Evolutionary conservation across 257 asterid species (phyloP), one percentile per base, ranked within the genome.

Genomic region (Catharanthus roseus): DNA sequence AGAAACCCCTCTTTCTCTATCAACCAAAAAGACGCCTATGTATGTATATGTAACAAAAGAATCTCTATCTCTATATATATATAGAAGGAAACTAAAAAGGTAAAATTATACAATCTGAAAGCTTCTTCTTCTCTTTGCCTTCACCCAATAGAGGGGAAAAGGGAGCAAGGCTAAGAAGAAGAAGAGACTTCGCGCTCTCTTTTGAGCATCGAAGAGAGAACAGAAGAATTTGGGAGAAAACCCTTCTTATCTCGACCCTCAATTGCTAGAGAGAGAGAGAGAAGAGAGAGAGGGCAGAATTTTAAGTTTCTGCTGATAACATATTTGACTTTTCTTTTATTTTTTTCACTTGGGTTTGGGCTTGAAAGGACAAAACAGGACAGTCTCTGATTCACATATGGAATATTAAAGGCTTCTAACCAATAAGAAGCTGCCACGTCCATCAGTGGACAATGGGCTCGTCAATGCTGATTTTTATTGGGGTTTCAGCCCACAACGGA

Each of bases 121-220:
- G 72, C 19, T 58, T n/a, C 77, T 74, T 74, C 77, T 67, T 45
- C 73, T 56, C 73, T n/a, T 65, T 57, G 62, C 77, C 77, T 74
- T 67, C 73, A 56, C 73, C 77, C 57, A 15, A 67, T n/a, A 58
- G 16, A 33, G 19, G 77, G 72, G 42, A 31, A 29, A 42, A 56
- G 72, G 72, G 36, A 56, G 61, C 66, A 74, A 54, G 72, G 53
- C 69, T 56, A 74, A 42, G 73, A 58, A 31, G 42, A 67, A 56
- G 73, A 57, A 67, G 73, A 67, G 29, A 56, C 77, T 45, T 67
- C 58, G 73, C 54, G 62, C 77, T 44, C 77, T 67, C 68, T 13
- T 13, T 26, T 11, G 29, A 29, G 65, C 73, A 74, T 56, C 63
- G 44, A 34, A 56, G 53, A 44, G 68, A 42, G n/a, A 29, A 55